These are phyloP conservation scores for Pleurotus ostreatus DNA, from an alignment of 768 basidiomycete species.

Conservation along the genomic window DNA sequence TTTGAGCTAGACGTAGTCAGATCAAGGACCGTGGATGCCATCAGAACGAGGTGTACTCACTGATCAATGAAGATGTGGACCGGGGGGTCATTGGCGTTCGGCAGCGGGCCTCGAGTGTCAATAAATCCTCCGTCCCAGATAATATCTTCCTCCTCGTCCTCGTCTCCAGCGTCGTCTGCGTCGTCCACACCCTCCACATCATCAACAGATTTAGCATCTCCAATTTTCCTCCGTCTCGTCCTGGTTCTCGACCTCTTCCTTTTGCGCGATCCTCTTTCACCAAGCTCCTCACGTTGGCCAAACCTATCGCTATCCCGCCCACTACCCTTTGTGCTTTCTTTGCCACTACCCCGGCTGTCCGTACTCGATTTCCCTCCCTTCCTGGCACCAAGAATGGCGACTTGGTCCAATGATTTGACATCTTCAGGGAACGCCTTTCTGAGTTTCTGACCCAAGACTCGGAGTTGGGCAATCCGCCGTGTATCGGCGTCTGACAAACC, in stretches of 20 bases:
- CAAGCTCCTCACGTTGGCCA: background rate
- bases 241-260: slow-evolving; percentile 1
- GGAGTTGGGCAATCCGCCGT: slow-evolving; percentile 33
- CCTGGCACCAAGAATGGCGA: background rate
- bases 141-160: slow-evolving; percentile 14
- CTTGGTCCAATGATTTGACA: background rate
- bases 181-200: slow-evolving; percentile 8
- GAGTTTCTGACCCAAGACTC: slow-evolving; percentile 53
- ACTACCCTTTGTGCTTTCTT: background rate
- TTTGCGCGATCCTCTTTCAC: background rate
- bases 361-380: background rate
- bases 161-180: slow-evolving; percentile 17
- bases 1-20: slow-evolving; percentile 60
- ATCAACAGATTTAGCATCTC: slow-evolving; percentile 3
- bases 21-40: background rate
- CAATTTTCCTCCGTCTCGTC: slow-evolving; percentile 1
- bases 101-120: slow-evolving; percentile 12
- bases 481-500: background rate
- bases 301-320: slow-evolving; percentile 3
- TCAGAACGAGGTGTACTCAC: slow-evolving; percentile 26
- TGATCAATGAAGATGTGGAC: slow-evolving; percentile 50
- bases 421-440: slow-evolving; percentile 56
- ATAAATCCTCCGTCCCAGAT: slow-evolving; percentile 7
- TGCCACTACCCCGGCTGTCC: background rate
- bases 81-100: slow-evolving; percentile 11